Base-by-base conservation (phyloP, 2,329 filamentous ascomycete genomes). In the Pseudocercospora fijiensis region DNA sequence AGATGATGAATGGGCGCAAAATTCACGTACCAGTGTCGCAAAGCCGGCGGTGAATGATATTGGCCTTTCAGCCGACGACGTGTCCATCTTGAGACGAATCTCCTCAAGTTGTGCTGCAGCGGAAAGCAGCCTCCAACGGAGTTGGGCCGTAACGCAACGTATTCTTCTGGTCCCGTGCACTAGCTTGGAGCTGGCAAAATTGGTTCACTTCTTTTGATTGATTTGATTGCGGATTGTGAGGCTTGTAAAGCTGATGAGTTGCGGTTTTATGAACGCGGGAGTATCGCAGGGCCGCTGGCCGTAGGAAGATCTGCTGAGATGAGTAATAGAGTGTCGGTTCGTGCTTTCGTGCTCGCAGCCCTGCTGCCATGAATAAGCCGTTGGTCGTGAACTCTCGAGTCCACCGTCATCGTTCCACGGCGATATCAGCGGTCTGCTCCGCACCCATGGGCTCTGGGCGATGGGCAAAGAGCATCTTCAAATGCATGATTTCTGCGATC, bases 401-500 rank as follows among this genome's bases (percentile, higher is more conserved):
- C n/a, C 3, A n/a, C 20, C 10, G 10, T 13, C 20, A 2, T 51
- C 20, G 16, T 56, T 53, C 13, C 26, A 53, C 49, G 28, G 18
- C 16, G 26, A 52, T 37, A 60, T 22, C 6, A 22, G 13, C 6
- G 13, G 18, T 57, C 60, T 47, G 41, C 22, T 51, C 61, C 20
- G 58, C 64, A 24, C 52, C 80, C 81, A 60, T 96, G 90, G 94
- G 94, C 78, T 98, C 94, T 4, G 94, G 94, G 53, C 94, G 83
- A 65, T 85, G 85, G 18, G 89, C 88, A 78, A 98, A 98, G 52
- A 96, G 79, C 69, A 98, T 80, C 81, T 96, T 97, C 75, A 89
- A 90, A 80, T 88, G 90, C 67, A 98, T 84, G 70, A 98, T 86
- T 77, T 97, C 94, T 58, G 92, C 87, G 68, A 98, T 85, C 79